Conservation (phyloP, 1,139 yeast species). For the Saccharomyces hybrid region DNA sequence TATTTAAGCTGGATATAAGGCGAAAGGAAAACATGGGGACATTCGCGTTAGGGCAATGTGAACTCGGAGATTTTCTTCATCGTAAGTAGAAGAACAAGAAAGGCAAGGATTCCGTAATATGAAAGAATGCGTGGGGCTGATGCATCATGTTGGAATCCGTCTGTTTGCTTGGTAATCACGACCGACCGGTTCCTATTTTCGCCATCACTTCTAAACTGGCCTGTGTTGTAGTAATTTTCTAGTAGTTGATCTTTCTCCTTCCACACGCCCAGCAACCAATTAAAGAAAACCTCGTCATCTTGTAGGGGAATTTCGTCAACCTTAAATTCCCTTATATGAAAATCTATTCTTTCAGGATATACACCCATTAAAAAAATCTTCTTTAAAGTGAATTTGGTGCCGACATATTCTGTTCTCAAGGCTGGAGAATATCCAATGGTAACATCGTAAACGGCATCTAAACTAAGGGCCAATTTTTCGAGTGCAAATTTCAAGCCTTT, state of each 20-base stretch:
- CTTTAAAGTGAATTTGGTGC: conserved; percentile 59
- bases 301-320: conserved; percentile 61
- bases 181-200: background rate
- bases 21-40: too few relatives aligned
- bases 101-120: background rate
- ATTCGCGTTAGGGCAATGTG: too few relatives aligned
- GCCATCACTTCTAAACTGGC: conserved; percentile 37
- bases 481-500: conserved; percentile 69
- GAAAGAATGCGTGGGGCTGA: background rate
- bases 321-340: conserved; percentile 51
- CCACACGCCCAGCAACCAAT: conserved; percentile 72
- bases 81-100: background rate
- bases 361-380: conserved; percentile 56
- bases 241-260: conserved; percentile 61
- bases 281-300: conserved; percentile 52
- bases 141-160: background rate
- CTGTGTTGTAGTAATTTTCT: conserved; percentile 51
- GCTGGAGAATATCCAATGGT: conserved; percentile 76
- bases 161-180: background rate
- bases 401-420: conserved; percentile 57
- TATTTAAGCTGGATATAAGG: background rate
- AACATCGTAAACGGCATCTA: conserved; percentile 65
- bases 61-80: background rate
- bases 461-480: conserved; percentile 47
- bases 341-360: conserved; percentile 59